Percentiles rank a stretch among this genome's conserved stretches.
Evolutionary conservation across 2,329 filamentous ascomycete species (phyloP).

Genomic region (Calycina herbarum): DNA sequence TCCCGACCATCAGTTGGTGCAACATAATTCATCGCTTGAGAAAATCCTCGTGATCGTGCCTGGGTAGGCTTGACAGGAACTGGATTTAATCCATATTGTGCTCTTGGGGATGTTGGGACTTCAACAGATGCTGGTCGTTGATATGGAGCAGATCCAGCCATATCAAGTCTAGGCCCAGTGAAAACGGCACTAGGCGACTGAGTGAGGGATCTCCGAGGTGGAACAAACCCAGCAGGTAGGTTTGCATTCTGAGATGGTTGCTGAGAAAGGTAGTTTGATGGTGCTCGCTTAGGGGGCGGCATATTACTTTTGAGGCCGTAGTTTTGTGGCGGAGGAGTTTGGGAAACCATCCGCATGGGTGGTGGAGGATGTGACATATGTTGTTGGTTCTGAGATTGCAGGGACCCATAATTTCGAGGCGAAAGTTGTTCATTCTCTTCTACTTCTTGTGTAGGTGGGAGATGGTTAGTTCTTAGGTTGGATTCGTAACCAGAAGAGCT

Average conservation of each 20-base stretch:
- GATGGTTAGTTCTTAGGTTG: conserved; percentile 49
- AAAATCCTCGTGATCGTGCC: conserved; percentile 51
- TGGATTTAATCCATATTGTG: conserved; percentile 19
- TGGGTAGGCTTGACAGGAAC: conserved; percentile 18
- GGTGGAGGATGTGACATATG: conserved; percentile 32
- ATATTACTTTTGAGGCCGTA: conserved; percentile 45
- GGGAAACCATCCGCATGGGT: conserved; percentile 40
- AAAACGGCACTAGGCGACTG: conserved; percentile 60
- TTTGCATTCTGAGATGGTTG: conserved; percentile 33
- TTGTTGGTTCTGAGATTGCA: conserved; percentile 25
- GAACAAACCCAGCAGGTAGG: conserved; percentile 43
- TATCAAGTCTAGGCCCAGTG: conserved; percentile 46
- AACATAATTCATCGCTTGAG: conserved; percentile 57
- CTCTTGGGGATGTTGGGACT: conserved; percentile 30
- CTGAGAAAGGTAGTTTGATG: conserved; percentile 52
- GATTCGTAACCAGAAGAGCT: conserved; percentile 56
- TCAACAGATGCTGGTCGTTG: conserved; percentile 54
- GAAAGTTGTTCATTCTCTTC: conserved; percentile 53
- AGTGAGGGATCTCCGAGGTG: conserved; percentile 60
- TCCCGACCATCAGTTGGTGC: conserved; percentile 65
- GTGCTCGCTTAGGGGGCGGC: conserved; percentile 57
- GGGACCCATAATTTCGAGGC: conserved; percentile 31
- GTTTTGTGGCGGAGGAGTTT: conserved; percentile 49
- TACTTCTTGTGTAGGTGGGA: conserved; percentile 62
- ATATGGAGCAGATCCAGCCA: conserved; percentile 41